Evolutionary conservation across 2,329 filamentous ascomycete genomes (phyloP).

Genomic region (Epicoccum sorghinum): DNA sequence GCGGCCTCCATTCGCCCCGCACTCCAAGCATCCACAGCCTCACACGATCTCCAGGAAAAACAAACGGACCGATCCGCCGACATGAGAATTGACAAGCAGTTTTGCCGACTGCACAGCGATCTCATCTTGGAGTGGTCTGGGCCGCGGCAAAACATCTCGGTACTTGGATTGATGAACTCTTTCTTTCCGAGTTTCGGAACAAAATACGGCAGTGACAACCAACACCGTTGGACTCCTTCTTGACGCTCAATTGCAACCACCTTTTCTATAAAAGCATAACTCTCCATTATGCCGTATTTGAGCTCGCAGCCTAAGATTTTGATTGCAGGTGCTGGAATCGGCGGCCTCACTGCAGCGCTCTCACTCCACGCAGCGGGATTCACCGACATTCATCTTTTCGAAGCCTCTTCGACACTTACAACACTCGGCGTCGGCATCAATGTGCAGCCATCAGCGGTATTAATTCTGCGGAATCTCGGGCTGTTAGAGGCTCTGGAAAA

Average conservation of each 20-base stretch:
- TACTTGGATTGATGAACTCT: constrained; percentile 3
- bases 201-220: not conserved
- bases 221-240: not conserved
- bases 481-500: constrained; percentile 49
- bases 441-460: constrained; percentile 54
- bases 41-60: constrained; percentile 4
- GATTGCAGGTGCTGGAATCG: constrained; percentile 66
- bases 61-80: constrained; percentile 10
- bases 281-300: constrained; percentile 25
- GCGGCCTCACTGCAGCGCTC: constrained; percentile 72
- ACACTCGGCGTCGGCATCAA: constrained; percentile 56
- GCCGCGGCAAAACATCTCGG: constrained; percentile 13
- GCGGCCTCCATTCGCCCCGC: constrained; percentile 1
- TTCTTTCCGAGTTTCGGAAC: constrained; percentile 11
- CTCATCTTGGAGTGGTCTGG: not conserved
- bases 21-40: constrained; percentile 6
- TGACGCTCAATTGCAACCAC: not conserved
- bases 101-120: not conserved
- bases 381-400: constrained; percentile 53
- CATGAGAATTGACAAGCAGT: constrained; percentile 1
- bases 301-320: constrained; percentile 33
- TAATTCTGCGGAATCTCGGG: constrained; percentile 54
- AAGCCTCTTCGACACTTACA: constrained; percentile 50
- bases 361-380: constrained; percentile 73
- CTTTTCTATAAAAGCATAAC: not conserved